These are phyloP conservation scores for Phanerochaete carnosa DNA, from an alignment of 768 basidiomycete genomes.

Conservation along the genomic window DNA sequence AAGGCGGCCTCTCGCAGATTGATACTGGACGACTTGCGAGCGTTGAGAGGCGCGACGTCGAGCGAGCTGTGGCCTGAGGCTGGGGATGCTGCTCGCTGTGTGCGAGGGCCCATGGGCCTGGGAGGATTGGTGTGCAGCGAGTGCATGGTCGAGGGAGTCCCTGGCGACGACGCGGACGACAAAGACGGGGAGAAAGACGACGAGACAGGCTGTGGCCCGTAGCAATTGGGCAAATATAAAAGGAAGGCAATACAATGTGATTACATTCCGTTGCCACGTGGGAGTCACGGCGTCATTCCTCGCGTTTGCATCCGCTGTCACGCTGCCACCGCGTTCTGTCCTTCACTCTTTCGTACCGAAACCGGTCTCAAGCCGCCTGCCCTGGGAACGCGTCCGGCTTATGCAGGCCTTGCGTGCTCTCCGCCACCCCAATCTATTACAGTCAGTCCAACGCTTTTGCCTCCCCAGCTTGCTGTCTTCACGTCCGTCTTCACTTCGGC, in stretches of 20 bases:
- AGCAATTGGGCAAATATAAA: conserved; percentile 5
- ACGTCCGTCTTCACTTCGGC: too few relatives aligned
- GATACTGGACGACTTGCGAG: conserved; percentile 32
- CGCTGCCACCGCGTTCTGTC: neutral
- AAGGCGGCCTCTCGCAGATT: neutral
- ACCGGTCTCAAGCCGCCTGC: neutral
- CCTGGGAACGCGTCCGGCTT: neutral
- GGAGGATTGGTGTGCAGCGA: conserved; percentile 23
- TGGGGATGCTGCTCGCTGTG: conserved; percentile 41
- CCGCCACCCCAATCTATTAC: neutral
- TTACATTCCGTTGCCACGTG: conserved; percentile 4
- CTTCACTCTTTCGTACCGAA: neutral
- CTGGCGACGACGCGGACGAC: conserved; percentile 13
- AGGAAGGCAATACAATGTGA: conserved; percentile 5
- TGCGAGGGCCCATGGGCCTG: conserved; percentile 54
- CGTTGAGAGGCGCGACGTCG: conserved; percentile 37
- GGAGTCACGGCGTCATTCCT: neutral
- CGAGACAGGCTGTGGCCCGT: conserved; percentile 2
- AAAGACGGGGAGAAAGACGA: neutral
- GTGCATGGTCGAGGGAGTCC: conserved; percentile 21
- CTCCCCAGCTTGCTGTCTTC: neutral
- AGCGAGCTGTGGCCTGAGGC: conserved; percentile 26
- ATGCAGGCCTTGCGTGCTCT: neutral
- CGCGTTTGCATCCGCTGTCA: conserved; percentile 1
- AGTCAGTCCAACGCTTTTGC: neutral